Evolutionary conservation across 768 basidiomycete genomes (phyloP), one percentile per base, ranked within the genome.

Genomic region (Tulasnella sp.): DNA sequence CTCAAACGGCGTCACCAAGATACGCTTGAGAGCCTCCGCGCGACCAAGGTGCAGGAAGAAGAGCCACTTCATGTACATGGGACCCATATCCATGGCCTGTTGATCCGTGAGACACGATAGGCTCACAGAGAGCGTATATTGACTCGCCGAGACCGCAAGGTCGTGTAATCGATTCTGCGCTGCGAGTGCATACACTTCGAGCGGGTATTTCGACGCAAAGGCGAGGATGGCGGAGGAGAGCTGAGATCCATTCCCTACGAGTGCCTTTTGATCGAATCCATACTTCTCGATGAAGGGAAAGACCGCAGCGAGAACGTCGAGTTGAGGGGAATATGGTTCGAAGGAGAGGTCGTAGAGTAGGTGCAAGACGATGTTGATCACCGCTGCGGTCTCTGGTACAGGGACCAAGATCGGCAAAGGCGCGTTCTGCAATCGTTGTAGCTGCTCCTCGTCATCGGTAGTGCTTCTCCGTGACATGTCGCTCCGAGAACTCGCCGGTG

Each of bases 31-130:
- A 9, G 88, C 88, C 61, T 91, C 89, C 2, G 81, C 75, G 27
- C 88, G 84, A 9, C 88, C 88, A 66, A 88, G 83, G 66, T 91
- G 89, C 24, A 91, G 73, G 68, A 87, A 89, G 70, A 91, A 88
- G 27, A 91, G 76, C 30, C 85, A 81, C 66, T 87, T 88, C 63
- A 91, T 73, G 66, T 91, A 91, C 21, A 81, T 71, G 2, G 88
- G 78, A 7, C 88, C 87, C 53, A 91, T 89, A 44, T 74, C 76
- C 49, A 77, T 73, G 3, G 81, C 84, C 70, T 82, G 76, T 49
- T 83, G 82, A 68, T 92, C 89, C 2, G 84, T 81, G 48, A 92
- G 71, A 0, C 78, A 73, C 3, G 83, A 74, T 3, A 91, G 79
- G 3, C 82, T 76, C 67, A 83, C 85, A 1, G 84, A 82, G 53